Conservation (phyloP, 306 rosid species). For the Erythrophleum fordii region DNA sequence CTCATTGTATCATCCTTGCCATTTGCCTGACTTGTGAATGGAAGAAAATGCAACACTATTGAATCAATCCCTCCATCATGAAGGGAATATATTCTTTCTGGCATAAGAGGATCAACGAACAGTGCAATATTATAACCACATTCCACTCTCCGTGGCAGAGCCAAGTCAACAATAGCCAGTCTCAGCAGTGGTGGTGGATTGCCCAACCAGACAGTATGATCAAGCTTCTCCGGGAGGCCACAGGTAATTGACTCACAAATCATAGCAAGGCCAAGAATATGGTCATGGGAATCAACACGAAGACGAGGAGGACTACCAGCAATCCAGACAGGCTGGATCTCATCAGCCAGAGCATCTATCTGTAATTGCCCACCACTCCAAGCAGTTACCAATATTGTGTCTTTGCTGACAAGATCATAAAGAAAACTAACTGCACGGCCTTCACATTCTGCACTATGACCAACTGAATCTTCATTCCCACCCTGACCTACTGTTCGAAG, state of each 20-base stretch:
- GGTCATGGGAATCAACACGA: constrained; percentile 71
- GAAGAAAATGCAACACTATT: constrained; percentile 92
- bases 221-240: constrained; percentile 57
- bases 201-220: constrained; percentile 79
- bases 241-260: constrained; percentile 73
- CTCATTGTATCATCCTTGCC: constrained; percentile 79
- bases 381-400: constrained; percentile 83
- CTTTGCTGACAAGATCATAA: constrained; percentile 79
- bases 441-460: constrained; percentile 80
- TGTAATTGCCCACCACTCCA: constrained; percentile 98
- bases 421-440: constrained; percentile 83
- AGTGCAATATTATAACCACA: constrained; percentile 63
- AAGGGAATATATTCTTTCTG: constrained; percentile 81
- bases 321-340: constrained; percentile 93
- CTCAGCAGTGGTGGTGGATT: constrained; percentile 85
- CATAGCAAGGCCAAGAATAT: constrained; percentile 90
- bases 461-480: constrained; percentile 58
- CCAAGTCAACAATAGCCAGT: constrained; percentile 89
- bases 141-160: constrained; percentile 67
- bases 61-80: constrained; percentile 97
- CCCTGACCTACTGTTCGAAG: constrained; percentile 70
- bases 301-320: constrained; percentile 76
- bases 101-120: constrained; percentile 81
- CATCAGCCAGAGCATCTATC: constrained; percentile 95
- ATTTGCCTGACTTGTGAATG: constrained; percentile 79